phyloP scores from a whole-genome alignment of 2,329 filamentous ascomycete genomes.

The Pseudofabraea citricarpa region DNA sequence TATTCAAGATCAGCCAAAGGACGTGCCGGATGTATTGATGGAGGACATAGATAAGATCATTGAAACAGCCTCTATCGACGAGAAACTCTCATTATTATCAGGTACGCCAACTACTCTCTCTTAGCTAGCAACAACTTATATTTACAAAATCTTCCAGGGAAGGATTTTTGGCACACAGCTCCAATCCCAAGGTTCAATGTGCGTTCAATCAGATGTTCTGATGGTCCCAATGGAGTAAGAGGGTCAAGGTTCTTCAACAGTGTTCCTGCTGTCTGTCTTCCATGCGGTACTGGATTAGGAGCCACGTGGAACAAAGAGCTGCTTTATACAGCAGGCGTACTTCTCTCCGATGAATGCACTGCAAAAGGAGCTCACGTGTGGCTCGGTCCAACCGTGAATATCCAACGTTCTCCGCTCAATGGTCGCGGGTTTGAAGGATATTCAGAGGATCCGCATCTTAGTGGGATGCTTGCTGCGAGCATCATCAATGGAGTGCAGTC shows the following conservation, averaged over 20 bases:
- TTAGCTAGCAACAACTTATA: too few relatives aligned
- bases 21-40: too few relatives aligned
- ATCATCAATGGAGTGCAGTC: slow-evolving; percentile 36
- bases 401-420: slow-evolving; percentile 36
- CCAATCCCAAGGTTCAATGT: slow-evolving; percentile 19
- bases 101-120: too few relatives aligned
- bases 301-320: slow-evolving; percentile 61
- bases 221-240: slow-evolving; percentile 26
- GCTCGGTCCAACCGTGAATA: slow-evolving; percentile 55
- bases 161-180: slow-evolving; percentile 25
- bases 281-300: slow-evolving; percentile 38
- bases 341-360: slow-evolving; percentile 60
- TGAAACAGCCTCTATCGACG: too few relatives aligned
- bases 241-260: slow-evolving; percentile 1
- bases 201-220: slow-evolving; percentile 23
- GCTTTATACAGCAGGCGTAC: slow-evolving; percentile 54
- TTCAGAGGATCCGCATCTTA: slow-evolving; percentile 38
- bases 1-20: too few relatives aligned
- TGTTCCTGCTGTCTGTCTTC: slow-evolving; percentile 29
- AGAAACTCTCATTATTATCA: too few relatives aligned
- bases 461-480: slow-evolving; percentile 34
- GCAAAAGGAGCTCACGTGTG: slow-evolving; percentile 65
- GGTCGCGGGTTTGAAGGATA: slow-evolving; percentile 41
- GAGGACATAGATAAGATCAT: too few relatives aligned
- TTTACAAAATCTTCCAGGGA: too few relatives aligned